A percentile compares a stretch with the other conserved stretches of the same genome.
These are phyloP conservation scores for Podospora bellae-mahoneyi DNA, from an alignment of 495 filamentous ascomycete species.

Conservation along the genomic window DNA sequence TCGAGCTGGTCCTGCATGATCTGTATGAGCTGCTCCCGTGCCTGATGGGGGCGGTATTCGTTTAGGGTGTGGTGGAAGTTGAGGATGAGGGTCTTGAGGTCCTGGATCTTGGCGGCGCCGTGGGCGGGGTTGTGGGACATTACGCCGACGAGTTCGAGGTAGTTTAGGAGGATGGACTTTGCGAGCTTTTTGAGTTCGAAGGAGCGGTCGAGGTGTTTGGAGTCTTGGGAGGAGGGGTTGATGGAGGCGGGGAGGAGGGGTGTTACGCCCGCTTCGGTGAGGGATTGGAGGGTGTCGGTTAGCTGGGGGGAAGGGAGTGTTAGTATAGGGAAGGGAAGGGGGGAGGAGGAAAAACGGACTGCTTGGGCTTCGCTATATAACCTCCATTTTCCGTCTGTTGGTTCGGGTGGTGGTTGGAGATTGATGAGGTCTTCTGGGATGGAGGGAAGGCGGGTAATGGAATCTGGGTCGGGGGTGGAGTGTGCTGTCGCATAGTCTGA, in stretches of 20 bases:
- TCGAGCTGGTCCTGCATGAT: constrained; percentile 90
- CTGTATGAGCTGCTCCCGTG: constrained; percentile 80
- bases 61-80: constrained; percentile 92
- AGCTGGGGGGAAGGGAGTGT: constrained; percentile 36
- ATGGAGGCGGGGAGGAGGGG: constrained; percentile 60
- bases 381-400: constrained; percentile 64
- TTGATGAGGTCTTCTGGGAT: constrained; percentile 71
- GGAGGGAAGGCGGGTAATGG: constrained; percentile 45
- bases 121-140: constrained; percentile 61
- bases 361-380: constrained; percentile 68
- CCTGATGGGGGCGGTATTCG: constrained; percentile 93
- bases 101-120: constrained; percentile 61
- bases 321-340: neutral
- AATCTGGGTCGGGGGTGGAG: constrained; percentile 23
- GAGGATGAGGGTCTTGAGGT: constrained; percentile 74
- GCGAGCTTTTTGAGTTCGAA: constrained; percentile 73
- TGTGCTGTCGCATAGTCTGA: constrained; percentile 32
- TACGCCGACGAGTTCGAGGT: constrained; percentile 72
- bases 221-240: constrained; percentile 28
- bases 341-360: constrained; percentile 38
- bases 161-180: constrained; percentile 80
- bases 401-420: constrained; percentile 76
- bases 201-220: constrained; percentile 60
- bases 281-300: constrained; percentile 60
- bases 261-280: constrained; percentile 65